Conservation (phyloP, 176 grass and related monocot genomes). For the Bolboschoenus planiculmis region DNA sequence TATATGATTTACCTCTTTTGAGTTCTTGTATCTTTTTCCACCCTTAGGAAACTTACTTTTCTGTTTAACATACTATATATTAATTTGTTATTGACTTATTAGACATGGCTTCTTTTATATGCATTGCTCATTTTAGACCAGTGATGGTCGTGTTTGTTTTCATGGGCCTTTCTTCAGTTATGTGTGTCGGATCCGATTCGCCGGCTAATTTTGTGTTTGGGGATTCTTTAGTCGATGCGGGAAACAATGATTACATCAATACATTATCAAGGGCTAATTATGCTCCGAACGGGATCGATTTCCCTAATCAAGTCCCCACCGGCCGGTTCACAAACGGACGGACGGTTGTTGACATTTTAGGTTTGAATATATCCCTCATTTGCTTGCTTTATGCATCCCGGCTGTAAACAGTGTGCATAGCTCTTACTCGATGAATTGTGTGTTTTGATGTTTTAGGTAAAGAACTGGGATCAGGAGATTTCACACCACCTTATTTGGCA, state of each 20-base stretch:
- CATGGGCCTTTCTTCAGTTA: slow-evolving; percentile 1
- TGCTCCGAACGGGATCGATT: slow-evolving; percentile 72
- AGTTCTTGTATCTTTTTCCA: not conserved
- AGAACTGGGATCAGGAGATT: slow-evolving; percentile 40
- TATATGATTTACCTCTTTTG: not conserved
- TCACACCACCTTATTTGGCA: slow-evolving; percentile 56
- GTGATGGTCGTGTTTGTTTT: not conserved
- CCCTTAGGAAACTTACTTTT: not conserved
- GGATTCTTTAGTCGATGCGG: slow-evolving; percentile 78
- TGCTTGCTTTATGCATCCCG: not conserved
- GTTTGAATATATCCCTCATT: slow-evolving; percentile 11
- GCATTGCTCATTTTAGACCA: slow-evolving; percentile 2
- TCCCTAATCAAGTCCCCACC: slow-evolving; percentile 36
- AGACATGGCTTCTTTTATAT: slow-evolving; percentile 18
- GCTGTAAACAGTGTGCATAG: not conserved
- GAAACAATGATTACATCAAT: slow-evolving; percentile 78
- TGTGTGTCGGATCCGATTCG: not conserved
- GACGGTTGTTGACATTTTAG: slow-evolving; percentile 68
- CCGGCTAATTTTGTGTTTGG: slow-evolving; percentile 63
- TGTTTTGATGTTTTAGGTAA: slow-evolving; percentile 30
- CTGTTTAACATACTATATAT: not conserved
- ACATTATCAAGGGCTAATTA: slow-evolving; percentile 63
- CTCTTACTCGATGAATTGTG: not conserved
- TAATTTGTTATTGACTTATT: too few relatives aligned
- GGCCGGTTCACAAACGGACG: slow-evolving; percentile 79